Percentiles rank a stretch among this genome's conserved stretches.
These are phyloP conservation scores for Podaxis carcinomalis DNA, from an alignment of 768 basidiomycete genomes.

Conservation along the genomic window DNA sequence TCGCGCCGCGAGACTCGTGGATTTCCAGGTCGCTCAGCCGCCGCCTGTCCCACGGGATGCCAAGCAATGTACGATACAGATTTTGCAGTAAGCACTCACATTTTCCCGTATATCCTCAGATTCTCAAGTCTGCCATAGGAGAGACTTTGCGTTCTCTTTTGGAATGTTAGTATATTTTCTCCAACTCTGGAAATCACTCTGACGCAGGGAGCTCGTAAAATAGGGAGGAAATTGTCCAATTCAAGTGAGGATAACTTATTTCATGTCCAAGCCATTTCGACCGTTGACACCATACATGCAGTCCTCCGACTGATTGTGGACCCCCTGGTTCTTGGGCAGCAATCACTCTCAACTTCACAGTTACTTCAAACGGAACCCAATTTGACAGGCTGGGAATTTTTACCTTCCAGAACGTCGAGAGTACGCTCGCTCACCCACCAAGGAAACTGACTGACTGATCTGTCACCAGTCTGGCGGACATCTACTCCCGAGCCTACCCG, in stretches of 20 bases:
- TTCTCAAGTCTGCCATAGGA: constrained; percentile 26
- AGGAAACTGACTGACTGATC: background rate
- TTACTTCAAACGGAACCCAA: constrained; percentile 74
- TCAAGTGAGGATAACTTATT: constrained; percentile 33
- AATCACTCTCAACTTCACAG: constrained; percentile 72
- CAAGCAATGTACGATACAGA: constrained; percentile 59
- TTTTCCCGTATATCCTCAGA: background rate
- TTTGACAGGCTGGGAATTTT: constrained; percentile 71
- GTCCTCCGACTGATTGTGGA: constrained; percentile 73
- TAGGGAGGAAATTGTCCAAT: constrained; percentile 63
- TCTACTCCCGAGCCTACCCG: constrained; percentile 73
- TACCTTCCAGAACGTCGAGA: constrained; percentile 75
- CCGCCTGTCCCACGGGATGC: constrained; percentile 59
- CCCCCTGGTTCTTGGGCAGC: constrained; percentile 68
- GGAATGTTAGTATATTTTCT: constrained; percentile 43
- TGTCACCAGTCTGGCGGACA: constrained; percentile 63
- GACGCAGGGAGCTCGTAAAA: background rate
- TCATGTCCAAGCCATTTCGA: background rate
- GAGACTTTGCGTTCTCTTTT: constrained; percentile 70
- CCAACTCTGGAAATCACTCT: background rate
- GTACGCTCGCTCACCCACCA: constrained; percentile 29
- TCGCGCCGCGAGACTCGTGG: constrained; percentile 45
- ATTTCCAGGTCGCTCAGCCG: constrained; percentile 73
- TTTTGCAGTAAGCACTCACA: constrained; percentile 46
- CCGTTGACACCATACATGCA: constrained; percentile 19